Evolutionary conservation across 2,329 filamentous ascomycete genomes (phyloP).

Genomic region (Cyphellophora europaea): DNA sequence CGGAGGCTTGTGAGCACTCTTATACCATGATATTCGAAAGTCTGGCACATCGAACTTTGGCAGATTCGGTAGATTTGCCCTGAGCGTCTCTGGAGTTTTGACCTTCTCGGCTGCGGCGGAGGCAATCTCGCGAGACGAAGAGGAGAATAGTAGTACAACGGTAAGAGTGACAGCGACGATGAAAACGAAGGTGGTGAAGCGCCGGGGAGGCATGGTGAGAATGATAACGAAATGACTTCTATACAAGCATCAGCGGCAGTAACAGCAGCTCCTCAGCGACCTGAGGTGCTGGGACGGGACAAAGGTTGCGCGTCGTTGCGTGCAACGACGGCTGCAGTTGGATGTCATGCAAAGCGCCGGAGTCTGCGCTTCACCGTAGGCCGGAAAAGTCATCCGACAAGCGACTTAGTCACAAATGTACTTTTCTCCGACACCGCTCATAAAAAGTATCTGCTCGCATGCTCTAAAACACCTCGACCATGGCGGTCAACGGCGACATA

Average conservation of each 20-base stretch:
- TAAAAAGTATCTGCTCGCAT: too few relatives aligned
- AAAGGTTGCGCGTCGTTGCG: too few relatives aligned
- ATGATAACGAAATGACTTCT: too few relatives aligned
- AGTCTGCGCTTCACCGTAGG: too few relatives aligned
- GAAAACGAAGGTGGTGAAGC: slow-evolving; percentile 27
- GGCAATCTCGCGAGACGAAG: slow-evolving; percentile 27
- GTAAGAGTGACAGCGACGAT: slow-evolving; percentile 33
- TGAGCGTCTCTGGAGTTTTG: slow-evolving; percentile 19
- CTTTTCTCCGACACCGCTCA: too few relatives aligned
- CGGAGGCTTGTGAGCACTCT: slow-evolving; percentile 61
- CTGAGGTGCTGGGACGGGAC: too few relatives aligned
- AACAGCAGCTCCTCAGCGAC: too few relatives aligned
- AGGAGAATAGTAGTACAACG: slow-evolving; percentile 34
- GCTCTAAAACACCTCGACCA: slow-evolving; percentile 2
- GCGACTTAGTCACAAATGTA: too few relatives aligned
- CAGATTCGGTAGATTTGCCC: slow-evolving; percentile 23
- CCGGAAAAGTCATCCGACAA: too few relatives aligned
- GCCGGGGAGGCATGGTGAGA: slow-evolving; percentile 15
- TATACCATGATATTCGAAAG: slow-evolving; percentile 54
- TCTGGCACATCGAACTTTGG: slow-evolving; percentile 40
- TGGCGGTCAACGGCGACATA: slow-evolving; percentile 7
- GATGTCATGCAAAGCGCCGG: too few relatives aligned
- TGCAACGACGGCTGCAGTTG: too few relatives aligned
- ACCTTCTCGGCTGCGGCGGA: slow-evolving; percentile 21
- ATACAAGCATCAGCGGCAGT: too few relatives aligned